Evolutionary conservation across 2,329 filamentous ascomycete species (phyloP), one percentile per base, ranked within the genome.

Genomic region (Cladosporium sp.): DNA sequence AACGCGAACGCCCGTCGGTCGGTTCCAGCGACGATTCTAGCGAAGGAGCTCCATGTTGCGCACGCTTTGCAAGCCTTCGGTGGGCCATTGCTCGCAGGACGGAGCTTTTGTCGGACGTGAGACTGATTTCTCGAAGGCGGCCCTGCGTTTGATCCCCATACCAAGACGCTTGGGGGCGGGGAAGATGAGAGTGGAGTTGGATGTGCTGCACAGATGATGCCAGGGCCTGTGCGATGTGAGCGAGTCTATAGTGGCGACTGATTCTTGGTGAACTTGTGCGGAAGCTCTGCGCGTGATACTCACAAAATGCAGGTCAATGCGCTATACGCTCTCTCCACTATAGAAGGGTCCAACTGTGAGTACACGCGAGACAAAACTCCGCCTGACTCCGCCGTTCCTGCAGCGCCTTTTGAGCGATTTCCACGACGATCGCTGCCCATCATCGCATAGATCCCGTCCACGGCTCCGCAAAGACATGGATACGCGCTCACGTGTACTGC

Each of bases 111-210:
- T 62, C 59, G 59, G 44, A 15, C 28, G 18, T 47, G 41, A 47
- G 41, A 47, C 41, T 44, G n/a, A 7, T 61, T 44, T 34, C 28
- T 15, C 18, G 44, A 62, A 52, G 28, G 24, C 44, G 44, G 47
- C 59, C 59, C 44, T 62, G 61, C 32, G 26, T 21, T 47, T 57
- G 61, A 64, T 44, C 34, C 26, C 51, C 51, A 64, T 64, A 64
- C 61, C 61, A 64, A 64, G 61, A 64, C 24, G 54, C 60, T 63
- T 54, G 49, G 61, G 36, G 36, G 61, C 32, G 32, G 51, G 51
- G 51, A 55, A 57, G 18, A 18, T 52, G 34, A 47, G 61, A 34
- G 32, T 26, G 18, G 32, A 59, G 36, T 38, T 32, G 38, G 18
- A 15, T 57, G 30, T 57, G 30, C 52, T 57, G 41, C 41, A 47